These are phyloP conservation scores for Davidsoniella virescens DNA, from an alignment of 2,329 filamentous ascomycete genomes.

Conservation along the genomic window DNA sequence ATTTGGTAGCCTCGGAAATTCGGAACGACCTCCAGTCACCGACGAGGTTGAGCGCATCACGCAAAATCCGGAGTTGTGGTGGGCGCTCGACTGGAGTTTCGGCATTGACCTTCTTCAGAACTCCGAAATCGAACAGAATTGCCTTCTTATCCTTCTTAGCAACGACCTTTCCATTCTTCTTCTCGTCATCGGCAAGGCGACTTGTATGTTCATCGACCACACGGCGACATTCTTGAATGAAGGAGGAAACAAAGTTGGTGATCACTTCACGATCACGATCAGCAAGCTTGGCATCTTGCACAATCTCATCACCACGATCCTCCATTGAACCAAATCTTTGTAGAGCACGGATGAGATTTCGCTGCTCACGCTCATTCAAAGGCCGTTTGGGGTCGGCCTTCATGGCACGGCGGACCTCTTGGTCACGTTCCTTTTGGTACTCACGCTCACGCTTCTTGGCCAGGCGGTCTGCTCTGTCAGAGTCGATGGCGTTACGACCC, in stretches of 20 bases:
- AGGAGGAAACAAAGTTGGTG: conserved; percentile 56
- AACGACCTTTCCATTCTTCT: conserved; percentile 61
- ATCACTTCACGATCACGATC: conserved; percentile 74
- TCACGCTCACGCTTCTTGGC: conserved; percentile 51
- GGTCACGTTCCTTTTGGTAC: conserved; percentile 52
- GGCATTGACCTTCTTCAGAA: conserved; percentile 88
- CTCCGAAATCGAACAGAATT: conserved; percentile 83
- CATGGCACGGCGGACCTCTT: conserved; percentile 58
- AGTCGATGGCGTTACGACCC: conserved; percentile 38
- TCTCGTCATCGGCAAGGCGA: conserved; percentile 63
- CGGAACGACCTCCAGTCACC: conserved; percentile 67
- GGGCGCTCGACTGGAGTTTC: conserved; percentile 89
- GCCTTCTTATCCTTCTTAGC: conserved; percentile 98
- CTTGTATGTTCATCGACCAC: conserved; percentile 52
- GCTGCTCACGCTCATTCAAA: conserved; percentile 79
- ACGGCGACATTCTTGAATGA: conserved; percentile 42
- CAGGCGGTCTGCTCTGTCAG: conserved; percentile 45
- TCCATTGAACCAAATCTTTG: conserved; percentile 83
- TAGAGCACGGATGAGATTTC: conserved; percentile 79
- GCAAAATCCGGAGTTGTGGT: conserved; percentile 71
- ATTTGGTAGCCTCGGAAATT: conserved; percentile 79
- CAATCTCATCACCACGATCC: conserved; percentile 72
- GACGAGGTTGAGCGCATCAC: conserved; percentile 49
- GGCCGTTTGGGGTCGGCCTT: conserved; percentile 75
- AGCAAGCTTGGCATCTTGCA: conserved; percentile 69